These are phyloP conservation scores for Stachybotrys elegans DNA, from an alignment of 2,329 filamentous ascomycete species.

Conservation along the genomic window DNA sequence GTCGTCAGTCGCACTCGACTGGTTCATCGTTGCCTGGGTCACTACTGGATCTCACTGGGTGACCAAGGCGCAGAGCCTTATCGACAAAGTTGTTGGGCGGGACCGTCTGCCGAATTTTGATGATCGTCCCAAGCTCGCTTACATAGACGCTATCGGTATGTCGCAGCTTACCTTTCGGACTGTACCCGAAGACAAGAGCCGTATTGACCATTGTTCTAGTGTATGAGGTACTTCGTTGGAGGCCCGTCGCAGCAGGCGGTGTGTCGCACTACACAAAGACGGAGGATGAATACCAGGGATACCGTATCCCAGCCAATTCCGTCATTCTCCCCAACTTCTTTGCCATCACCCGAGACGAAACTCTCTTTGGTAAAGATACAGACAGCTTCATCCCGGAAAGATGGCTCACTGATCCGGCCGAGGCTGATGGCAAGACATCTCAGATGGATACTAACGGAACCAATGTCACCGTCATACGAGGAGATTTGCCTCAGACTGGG, in stretches of 20 bases:
- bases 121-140: slow-evolving; percentile 33
- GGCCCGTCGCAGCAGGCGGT: slow-evolving; percentile 29
- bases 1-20: slow-evolving; percentile 20
- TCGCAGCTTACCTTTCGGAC: too few relatives aligned
- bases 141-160: slow-evolving; percentile 36
- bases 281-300: slow-evolving; percentile 30
- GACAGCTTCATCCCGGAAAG: slow-evolving; percentile 26
- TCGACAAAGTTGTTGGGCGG: slow-evolving; percentile 35
- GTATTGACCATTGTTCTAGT: too few relatives aligned
- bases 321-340: slow-evolving; percentile 38
- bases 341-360: slow-evolving; percentile 29
- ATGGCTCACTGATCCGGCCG: slow-evolving; percentile 18
- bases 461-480: too few relatives aligned
- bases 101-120: slow-evolving; percentile 31
- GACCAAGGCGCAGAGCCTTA: slow-evolving; percentile 31
- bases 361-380: slow-evolving; percentile 32
- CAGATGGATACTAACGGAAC: too few relatives aligned
- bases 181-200: too few relatives aligned
- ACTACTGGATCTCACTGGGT: slow-evolving; percentile 14
- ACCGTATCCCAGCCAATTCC: slow-evolving; percentile 36
- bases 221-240: slow-evolving; percentile 40
- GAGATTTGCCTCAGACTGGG: slow-evolving; percentile 25
- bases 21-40: slow-evolving; percentile 25
- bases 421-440: slow-evolving; percentile 8
- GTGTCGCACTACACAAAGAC: slow-evolving; percentile 32